These are phyloP conservation scores for Heracleum sosnowskyi DNA, from an alignment of 129 eudicot species.

Conservation along the genomic window DNA sequence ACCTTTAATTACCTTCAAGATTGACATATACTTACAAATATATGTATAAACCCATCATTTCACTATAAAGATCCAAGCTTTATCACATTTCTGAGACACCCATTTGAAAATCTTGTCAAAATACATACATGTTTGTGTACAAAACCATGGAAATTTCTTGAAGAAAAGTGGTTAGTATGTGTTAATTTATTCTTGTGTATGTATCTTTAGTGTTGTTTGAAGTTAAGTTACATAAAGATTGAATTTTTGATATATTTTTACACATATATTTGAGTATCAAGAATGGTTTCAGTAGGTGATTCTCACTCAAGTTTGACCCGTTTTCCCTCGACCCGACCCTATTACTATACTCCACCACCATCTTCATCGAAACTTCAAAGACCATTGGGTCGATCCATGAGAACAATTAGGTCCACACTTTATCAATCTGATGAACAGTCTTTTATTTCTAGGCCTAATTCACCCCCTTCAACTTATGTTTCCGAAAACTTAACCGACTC, in stretches of 20 bases:
- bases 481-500: slow-evolving; percentile 73
- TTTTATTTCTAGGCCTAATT: slow-evolving; percentile 15
- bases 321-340: slow-evolving; percentile 41
- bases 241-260: no score
- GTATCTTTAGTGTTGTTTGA: background rate
- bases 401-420: slow-evolving; percentile 68
- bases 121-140: background rate
- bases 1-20: background rate
- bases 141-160: slow-evolving; percentile 6
- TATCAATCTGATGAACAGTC: slow-evolving; percentile 29
- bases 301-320: slow-evolving; percentile 44
- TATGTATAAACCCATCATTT: background rate
- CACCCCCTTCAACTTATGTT: slow-evolving; percentile 13
- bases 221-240: background rate
- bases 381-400: slow-evolving; percentile 72
- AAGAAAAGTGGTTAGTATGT: background rate
- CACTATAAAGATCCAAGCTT: background rate
- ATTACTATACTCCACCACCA: slow-evolving; percentile 59
- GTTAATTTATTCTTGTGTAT: background rate
- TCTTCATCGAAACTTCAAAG: slow-evolving; percentile 52
- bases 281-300: slow-evolving; percentile 71
- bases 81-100: background rate
- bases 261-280: background rate
- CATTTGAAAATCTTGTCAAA: background rate
- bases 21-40: background rate